A percentile compares a stretch with the other conserved stretches of the same genome.
Evolutionary conservation across 2,329 filamentous ascomycete species (phyloP).

Genomic region (Colletotrichum musae): DNA sequence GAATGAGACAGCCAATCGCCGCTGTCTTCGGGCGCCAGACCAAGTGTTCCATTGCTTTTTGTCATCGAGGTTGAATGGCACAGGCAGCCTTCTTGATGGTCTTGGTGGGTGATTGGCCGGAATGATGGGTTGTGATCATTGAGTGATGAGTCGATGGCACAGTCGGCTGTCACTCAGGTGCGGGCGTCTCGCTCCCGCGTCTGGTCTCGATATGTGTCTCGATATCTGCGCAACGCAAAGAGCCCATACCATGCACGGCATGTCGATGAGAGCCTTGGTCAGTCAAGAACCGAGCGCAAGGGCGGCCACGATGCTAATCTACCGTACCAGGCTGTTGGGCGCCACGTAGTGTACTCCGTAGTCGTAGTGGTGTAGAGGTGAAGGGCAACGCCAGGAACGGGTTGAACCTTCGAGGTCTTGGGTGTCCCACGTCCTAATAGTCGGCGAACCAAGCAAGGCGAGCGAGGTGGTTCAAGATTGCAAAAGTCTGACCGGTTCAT

Average conservation of each 20-base stretch:
- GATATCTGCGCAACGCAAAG: neutral
- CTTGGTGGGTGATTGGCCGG: neutral
- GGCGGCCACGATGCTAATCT: neutral
- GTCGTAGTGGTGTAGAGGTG: neutral
- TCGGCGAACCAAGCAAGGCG: neutral
- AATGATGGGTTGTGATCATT: neutral
- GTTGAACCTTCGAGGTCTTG: slow-evolving; percentile 14
- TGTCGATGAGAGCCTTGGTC: neutral
- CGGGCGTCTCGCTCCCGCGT: slow-evolving; percentile 23
- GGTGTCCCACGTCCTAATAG: neutral
- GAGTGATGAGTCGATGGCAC: neutral
- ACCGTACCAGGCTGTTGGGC: slow-evolving; percentile 5
- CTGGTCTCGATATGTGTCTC: slow-evolving; percentile 8
- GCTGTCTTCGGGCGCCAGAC: slow-evolving; percentile 1
- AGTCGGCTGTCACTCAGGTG: neutral
- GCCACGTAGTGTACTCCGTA: too few relatives aligned
- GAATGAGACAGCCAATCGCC: neutral
- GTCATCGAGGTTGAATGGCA: neutral
- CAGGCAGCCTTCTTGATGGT: slow-evolving; percentile 3
- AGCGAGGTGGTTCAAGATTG: neutral
- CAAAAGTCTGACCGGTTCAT: neutral
- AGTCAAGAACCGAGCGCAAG: slow-evolving; percentile 2
- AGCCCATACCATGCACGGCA: neutral
- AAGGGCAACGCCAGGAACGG: slow-evolving; percentile 9
- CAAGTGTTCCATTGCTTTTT: slow-evolving; percentile 12